Evolutionary conservation across 1,284 basidiomycete species (phyloP), one percentile per base, ranked within the genome.

Genomic region (Tylopilus orsonianus): DNA sequence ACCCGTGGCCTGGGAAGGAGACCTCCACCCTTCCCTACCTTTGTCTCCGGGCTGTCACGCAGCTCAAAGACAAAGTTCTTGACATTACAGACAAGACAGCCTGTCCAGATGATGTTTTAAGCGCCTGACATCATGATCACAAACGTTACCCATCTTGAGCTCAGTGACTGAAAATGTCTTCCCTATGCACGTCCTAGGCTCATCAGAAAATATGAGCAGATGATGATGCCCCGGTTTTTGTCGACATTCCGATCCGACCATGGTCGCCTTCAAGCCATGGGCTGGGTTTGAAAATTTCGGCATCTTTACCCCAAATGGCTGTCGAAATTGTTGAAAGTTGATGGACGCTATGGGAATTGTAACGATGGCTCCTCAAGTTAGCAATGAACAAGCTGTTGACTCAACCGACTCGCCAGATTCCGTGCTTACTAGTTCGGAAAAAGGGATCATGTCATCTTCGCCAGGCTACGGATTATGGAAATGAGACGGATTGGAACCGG

Each of bases 371-470:
- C 78, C 78, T 57, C n/a, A n/a, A n/a, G n/a, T 75, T 75, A 5
- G 67, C 56, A 34, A 83, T 62, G 1, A 65, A 48, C 29, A 83
- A 53, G 34, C 62, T 67, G 29, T 37, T 65, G 61, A 57, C 83
- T 68, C 61, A 14, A 75, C 63, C 0, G 56, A 49, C 26, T 70
- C 49, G 1, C 78, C 78, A 1, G 65, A 55, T 4, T 60, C 45
- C 1, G 72, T 72, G 18, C 29, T 34, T 3, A 44, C 19, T 1
- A 45, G 45, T 27, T 49, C 41, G 9, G 51, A 43, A 12, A 82
- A 72, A 0, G 79, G 80, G 14, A 83, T 70, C 0, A 80, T 57
- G 48, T 81, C 78, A 56, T 81, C 77, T 67, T 81, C 61, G 32
- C 60, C 50, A 1, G 58, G 79, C 44, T 54, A n/a, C n/a, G n/a